Evolutionary conservation across 305 asterid genomes (phyloP).

Genomic region (Caryopteris hybrid): DNA sequence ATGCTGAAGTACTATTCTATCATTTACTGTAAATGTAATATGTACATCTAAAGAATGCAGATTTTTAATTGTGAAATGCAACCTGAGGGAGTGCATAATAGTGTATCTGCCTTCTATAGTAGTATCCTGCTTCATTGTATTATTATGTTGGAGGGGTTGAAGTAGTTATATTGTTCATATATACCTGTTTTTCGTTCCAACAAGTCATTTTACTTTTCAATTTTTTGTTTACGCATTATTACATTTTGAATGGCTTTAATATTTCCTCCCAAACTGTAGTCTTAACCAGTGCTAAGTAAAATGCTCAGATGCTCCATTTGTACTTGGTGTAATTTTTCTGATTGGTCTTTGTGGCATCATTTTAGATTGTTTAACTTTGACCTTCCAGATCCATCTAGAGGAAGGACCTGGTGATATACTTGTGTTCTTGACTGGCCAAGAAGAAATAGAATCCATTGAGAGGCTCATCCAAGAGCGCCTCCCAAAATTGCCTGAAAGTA

Average conservation of each 20-base stretch:
- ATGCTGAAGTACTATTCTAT: background rate
- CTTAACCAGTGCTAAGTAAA: background rate
- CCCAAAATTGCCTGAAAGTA: slow-evolving; percentile 64
- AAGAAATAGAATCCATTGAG: slow-evolving; percentile 94
- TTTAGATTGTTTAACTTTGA: slow-evolving; percentile 11
- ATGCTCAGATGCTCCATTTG: slow-evolving; percentile 2
- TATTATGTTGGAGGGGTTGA: background rate
- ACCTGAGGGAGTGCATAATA: slow-evolving; percentile 1
- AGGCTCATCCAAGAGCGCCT: slow-evolving; percentile 79
- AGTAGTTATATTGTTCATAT: too few species aligned
- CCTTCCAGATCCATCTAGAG: slow-evolving; percentile 79
- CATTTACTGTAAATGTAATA: background rate
- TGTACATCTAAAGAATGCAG: background rate
- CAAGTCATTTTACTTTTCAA: background rate
- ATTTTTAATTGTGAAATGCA: background rate
- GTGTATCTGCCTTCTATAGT: background rate
- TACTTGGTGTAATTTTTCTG: background rate
- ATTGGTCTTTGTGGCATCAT: background rate
- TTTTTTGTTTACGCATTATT: background rate
- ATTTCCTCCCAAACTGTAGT: too few species aligned
- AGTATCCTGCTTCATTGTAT: background rate
- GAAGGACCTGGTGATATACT: slow-evolving; percentile 93
- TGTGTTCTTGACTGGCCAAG: slow-evolving; percentile 98
- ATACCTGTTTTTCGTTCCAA: background rate
- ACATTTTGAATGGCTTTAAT: background rate